phyloP scores from a whole-genome alignment of 306 rosid species.

The Astragalus membranaceus region DNA sequence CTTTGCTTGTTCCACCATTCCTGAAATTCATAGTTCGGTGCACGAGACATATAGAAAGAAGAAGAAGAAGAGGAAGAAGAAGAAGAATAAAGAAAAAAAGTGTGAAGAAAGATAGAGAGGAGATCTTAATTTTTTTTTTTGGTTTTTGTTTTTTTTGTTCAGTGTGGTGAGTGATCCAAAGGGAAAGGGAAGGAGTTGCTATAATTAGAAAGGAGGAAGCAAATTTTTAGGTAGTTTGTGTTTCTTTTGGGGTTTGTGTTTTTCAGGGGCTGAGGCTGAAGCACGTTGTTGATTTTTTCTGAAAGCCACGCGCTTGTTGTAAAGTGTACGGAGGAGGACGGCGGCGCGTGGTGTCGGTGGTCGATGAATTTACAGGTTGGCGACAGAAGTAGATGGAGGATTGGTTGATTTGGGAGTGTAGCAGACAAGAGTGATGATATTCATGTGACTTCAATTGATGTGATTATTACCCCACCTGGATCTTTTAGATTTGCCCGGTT shows the following conservation, averaged over 20 bases:
- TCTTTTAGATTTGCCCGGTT: background rate
- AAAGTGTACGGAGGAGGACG: background rate
- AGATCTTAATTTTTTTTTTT: background rate
- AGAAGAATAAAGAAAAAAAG: background rate
- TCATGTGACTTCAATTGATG: conserved; percentile 26
- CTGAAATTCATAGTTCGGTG: conserved; percentile 82
- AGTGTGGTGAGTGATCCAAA: conserved; percentile 22
- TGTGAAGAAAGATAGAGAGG: background rate
- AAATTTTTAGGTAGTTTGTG: conserved; percentile 24
- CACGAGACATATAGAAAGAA: conserved; percentile 58
- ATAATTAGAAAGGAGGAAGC: conserved; percentile 20
- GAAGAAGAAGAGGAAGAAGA: background rate
- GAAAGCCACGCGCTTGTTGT: conserved; percentile 5
- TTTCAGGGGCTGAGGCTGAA: background rate
- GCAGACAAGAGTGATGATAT: background rate
- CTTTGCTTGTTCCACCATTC: conserved; percentile 99
- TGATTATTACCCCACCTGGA: background rate
- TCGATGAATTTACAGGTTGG: background rate
- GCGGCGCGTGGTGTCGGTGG: conserved; percentile 23
- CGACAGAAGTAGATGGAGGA: background rate
- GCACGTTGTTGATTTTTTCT: background rate
- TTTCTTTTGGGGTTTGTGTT: background rate
- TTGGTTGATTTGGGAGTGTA: background rate
- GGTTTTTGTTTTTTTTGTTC: background rate
- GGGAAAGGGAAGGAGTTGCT: conserved; percentile 2